phyloP scores from a whole-genome alignment of 805 yeast species.

The Candida cerambycidarum region DNA sequence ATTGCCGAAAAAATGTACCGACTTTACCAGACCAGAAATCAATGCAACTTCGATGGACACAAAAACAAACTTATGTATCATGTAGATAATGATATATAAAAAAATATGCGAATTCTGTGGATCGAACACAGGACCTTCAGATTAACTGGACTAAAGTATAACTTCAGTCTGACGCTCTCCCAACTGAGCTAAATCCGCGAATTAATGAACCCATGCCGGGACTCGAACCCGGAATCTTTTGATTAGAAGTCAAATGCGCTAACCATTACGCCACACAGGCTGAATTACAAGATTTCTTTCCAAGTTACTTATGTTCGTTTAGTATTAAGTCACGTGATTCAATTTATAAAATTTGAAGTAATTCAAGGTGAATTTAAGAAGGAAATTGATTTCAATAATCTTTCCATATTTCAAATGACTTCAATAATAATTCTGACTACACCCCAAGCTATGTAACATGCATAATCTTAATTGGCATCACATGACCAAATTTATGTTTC shows the following conservation, averaged over 20 bases:
- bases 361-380: too few relatives aligned
- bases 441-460: too few relatives aligned
- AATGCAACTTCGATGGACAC: neutral
- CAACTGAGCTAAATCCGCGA: constrained; percentile 38
- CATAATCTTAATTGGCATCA: too few relatives aligned
- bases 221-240: constrained; percentile 67
- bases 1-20: too few relatives aligned
- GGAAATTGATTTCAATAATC: too few relatives aligned
- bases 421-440: too few relatives aligned
- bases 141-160: constrained; percentile 37
- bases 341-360: too few relatives aligned
- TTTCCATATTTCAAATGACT: too few relatives aligned
- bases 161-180: constrained; percentile 41
- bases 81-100: constrained; percentile 1
- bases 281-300: neutral
- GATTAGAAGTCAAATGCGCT: constrained; percentile 69
- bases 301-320: too few relatives aligned
- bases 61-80: too few relatives aligned
- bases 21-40: too few relatives aligned
- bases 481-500: too few relatives aligned
- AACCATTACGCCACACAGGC: constrained; percentile 67
- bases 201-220: constrained; percentile 43
- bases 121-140: constrained; percentile 85
- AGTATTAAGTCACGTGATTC: neutral
- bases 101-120: constrained; percentile 62